Evolutionary conservation across 2,329 filamentous ascomycete genomes (phyloP).

Genomic region (Penicillium frequentans): DNA sequence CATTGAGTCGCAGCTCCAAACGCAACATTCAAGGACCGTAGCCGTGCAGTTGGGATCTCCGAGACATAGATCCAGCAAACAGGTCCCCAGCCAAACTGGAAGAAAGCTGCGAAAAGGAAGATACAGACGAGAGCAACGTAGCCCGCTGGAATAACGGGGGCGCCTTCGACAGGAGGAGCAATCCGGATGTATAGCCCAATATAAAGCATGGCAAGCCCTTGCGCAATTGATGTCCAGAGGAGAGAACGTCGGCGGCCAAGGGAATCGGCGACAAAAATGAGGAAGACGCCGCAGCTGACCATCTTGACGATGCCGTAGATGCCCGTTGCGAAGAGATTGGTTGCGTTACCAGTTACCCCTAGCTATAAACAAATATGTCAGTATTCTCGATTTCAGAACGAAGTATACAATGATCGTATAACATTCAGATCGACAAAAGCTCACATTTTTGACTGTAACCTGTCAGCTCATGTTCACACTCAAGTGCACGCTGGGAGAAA

Average conservation of each 20-base stretch:
- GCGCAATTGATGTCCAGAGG: conserved; percentile 64
- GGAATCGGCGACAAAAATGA: conserved; percentile 67
- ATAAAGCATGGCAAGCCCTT: conserved; percentile 65
- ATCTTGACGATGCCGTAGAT: conserved; percentile 74
- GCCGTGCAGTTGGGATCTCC: conserved; percentile 67
- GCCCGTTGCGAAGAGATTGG: conserved; percentile 69
- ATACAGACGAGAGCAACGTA: conserved; percentile 71
- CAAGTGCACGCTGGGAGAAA: not conserved
- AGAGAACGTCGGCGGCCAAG: conserved; percentile 65
- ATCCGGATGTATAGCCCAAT: conserved; percentile 66
- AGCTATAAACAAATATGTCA: conserved; percentile 42
- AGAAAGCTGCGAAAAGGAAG: conserved; percentile 70
- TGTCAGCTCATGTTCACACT: conserved; percentile 3
- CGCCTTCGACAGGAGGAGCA: conserved; percentile 49
- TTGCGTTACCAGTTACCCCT: conserved; percentile 58
- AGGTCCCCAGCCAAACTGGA: conserved; percentile 70
- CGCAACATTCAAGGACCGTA: conserved; percentile 67
- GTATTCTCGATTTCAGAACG: not conserved
- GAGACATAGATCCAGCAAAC: conserved; percentile 72
- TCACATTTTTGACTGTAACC: conserved; percentile 20
- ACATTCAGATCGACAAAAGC: not conserved
- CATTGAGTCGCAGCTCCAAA: conserved; percentile 69
- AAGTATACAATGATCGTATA: not conserved
- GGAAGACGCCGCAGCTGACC: conserved; percentile 61
- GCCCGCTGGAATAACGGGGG: conserved; percentile 62